Conservation (phyloP, 2,329 filamentous ascomycete genomes). For the Pyricularia pennisetigena region DNA sequence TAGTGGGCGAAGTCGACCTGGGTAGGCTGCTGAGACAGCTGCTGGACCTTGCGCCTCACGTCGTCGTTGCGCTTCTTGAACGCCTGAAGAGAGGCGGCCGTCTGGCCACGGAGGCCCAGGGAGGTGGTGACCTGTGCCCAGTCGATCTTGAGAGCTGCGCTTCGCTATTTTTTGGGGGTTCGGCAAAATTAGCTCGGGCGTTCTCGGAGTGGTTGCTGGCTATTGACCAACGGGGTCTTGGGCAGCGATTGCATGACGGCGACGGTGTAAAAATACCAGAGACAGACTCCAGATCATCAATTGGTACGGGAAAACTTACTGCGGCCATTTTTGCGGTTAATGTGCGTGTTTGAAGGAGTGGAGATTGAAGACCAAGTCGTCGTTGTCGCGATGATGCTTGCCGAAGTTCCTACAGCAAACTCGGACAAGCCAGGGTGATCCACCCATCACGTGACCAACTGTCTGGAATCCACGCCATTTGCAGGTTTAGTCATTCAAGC, state of each 20-base stretch:
- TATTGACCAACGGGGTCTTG: not conserved
- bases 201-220: not conserved
- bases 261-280: not conserved
- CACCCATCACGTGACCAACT: not conserved
- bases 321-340: slow-evolving; percentile 54
- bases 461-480: not conserved
- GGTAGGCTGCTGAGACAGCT: slow-evolving; percentile 75
- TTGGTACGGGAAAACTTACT: slow-evolving; percentile 40
- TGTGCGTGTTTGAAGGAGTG: slow-evolving; percentile 34
- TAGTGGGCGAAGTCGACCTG: slow-evolving; percentile 90
- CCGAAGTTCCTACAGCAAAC: slow-evolving; percentile 4
- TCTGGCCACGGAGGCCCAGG: slow-evolving; percentile 93
- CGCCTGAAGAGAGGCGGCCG: slow-evolving; percentile 77
- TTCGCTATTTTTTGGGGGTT: slow-evolving; percentile 53
- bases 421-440: not conserved
- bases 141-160: slow-evolving; percentile 98
- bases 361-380: slow-evolving; percentile 31
- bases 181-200: slow-evolving; percentile 41
- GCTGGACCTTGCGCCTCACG: slow-evolving; percentile 83
- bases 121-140: slow-evolving; percentile 92
- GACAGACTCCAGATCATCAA: slow-evolving; percentile 3
- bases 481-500: not conserved
- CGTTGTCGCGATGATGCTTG: slow-evolving; percentile 2
- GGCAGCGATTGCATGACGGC: not conserved
- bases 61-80: slow-evolving; percentile 99